phyloP scores from a whole-genome alignment of 228 moss, liverwort and hornwort species.

The Sphagnum magellanicum region DNA sequence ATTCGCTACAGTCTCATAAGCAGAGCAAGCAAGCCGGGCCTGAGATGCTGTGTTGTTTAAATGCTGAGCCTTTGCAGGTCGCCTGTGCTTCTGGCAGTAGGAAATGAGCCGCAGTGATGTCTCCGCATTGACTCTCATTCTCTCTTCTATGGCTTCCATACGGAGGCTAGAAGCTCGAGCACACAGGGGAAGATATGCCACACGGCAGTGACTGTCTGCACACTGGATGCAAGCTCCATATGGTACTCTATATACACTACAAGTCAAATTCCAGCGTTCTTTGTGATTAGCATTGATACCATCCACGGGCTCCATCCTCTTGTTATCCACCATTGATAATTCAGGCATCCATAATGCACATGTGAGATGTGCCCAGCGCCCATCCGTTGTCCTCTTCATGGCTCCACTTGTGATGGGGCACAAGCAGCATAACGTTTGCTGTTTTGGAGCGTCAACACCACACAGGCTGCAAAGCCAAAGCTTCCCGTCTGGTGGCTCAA shows the following conservation, averaged over 20 bases:
- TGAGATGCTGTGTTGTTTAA: constrained; percentile 15
- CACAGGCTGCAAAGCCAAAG: constrained; percentile 60
- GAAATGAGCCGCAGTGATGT: constrained; percentile 3
- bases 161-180: constrained; percentile 1
- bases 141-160: constrained; percentile 20
- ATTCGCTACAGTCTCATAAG: constrained; percentile 20
- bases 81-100: constrained; percentile 44
- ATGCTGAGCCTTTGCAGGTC: constrained; percentile 10
- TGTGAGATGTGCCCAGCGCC: constrained; percentile 52
- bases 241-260: constrained; percentile 9
- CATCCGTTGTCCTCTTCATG: constrained; percentile 58
- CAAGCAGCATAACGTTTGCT: constrained; percentile 38
- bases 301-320: constrained; percentile 52
- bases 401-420: constrained; percentile 58
- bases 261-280: constrained; percentile 41
- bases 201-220: constrained; percentile 20
- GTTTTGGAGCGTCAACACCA: constrained; percentile 38
- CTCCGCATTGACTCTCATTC: neutral
- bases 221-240: constrained; percentile 46
- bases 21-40: constrained; percentile 9
- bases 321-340: constrained; percentile 40
- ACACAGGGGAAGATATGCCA: constrained; percentile 6
- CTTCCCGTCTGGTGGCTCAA: constrained; percentile 38
- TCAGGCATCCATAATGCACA: constrained; percentile 60
- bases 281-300: constrained; percentile 45